Evolutionary conservation across 148 eudicot genomes (phyloP).

Genomic region (Polygonum aviculare): DNA sequence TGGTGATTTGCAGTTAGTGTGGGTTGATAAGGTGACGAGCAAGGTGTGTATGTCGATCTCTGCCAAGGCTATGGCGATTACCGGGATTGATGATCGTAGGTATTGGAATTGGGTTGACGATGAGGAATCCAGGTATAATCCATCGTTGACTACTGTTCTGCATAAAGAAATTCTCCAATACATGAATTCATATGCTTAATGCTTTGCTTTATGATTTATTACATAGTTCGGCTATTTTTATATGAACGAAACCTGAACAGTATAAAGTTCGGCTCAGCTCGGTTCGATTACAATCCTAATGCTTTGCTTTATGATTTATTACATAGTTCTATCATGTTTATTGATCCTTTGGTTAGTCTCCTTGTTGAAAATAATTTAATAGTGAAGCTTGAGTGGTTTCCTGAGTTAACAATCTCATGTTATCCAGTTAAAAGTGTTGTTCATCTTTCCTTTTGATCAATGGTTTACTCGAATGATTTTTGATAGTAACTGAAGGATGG

Average conservation of each 20-base stretch:
- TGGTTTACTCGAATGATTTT: background rate
- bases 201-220: no score
- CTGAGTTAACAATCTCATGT: background rate
- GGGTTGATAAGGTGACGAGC: conserved; percentile 89
- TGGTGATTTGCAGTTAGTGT: conserved; percentile 49
- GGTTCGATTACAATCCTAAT: no score
- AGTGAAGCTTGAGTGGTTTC: background rate
- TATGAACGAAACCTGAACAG: no score
- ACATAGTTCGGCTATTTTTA: no score
- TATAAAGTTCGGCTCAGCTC: no score
- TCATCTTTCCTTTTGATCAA: background rate
- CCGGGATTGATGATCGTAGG: conserved; percentile 92
- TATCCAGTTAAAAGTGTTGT: background rate
- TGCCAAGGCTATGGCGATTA: conserved; percentile 69
- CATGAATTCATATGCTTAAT: no score
- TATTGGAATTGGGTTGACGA: conserved; percentile 93
- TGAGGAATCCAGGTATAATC: conserved; percentile 76
- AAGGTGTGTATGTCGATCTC: conserved; percentile 75
- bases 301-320: no score
- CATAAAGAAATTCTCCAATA: background rate
- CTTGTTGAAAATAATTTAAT: background rate
- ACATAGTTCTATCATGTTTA: no score
- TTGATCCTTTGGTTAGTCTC: background rate
- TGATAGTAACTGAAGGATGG: background rate
- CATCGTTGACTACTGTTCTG: background rate